Percentiles rank a stretch among this genome's conserved stretches.
These are phyloP conservation scores for Pseudogymnoascus sp. DNA, from an alignment of 2,329 filamentous ascomycete species.

Conservation along the genomic window DNA sequence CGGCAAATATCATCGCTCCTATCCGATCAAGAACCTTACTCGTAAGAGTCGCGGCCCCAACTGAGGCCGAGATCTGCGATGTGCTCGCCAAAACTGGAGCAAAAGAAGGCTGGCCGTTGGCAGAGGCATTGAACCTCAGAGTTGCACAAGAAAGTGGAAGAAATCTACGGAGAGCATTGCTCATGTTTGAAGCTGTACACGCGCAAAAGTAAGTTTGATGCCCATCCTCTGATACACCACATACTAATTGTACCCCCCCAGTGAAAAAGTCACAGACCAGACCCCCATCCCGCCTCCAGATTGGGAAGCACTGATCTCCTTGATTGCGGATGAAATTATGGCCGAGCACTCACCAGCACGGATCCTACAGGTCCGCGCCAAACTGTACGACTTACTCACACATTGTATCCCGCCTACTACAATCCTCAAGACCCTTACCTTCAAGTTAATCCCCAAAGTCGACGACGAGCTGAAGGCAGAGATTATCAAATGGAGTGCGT, in stretches of 20 bases:
- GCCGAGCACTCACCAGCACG: conserved; percentile 85
- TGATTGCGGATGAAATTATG: conserved; percentile 89
- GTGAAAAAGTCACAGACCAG: conserved; percentile 80
- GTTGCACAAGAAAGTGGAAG: conserved; percentile 87
- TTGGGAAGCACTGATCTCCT: conserved; percentile 85
- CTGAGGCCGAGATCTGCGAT: conserved; percentile 72
- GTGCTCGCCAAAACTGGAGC: conserved; percentile 64
- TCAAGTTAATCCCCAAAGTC: conserved; percentile 79
- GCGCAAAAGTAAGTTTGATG: conserved; percentile 73
- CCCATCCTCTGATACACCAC: not conserved
- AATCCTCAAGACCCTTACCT: conserved; percentile 89
- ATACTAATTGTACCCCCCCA: conserved; percentile 36
- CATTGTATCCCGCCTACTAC: conserved; percentile 95
- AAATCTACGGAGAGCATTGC: conserved; percentile 78
- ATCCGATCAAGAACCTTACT: conserved; percentile 88
- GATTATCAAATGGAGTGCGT: conserved; percentile 90
- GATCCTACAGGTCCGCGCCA: conserved; percentile 79
- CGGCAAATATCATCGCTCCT: conserved; percentile 97
- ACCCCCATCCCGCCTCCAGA: conserved; percentile 91
- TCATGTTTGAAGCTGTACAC: conserved; percentile 97
- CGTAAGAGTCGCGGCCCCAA: conserved; percentile 84
- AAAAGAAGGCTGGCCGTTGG: conserved; percentile 73
- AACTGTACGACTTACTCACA: conserved; percentile 93
- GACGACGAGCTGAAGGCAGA: conserved; percentile 87
- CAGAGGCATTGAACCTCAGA: conserved; percentile 67